Conservation (phyloP, 306 rosid species). For the Glycine tomentella region DNA sequence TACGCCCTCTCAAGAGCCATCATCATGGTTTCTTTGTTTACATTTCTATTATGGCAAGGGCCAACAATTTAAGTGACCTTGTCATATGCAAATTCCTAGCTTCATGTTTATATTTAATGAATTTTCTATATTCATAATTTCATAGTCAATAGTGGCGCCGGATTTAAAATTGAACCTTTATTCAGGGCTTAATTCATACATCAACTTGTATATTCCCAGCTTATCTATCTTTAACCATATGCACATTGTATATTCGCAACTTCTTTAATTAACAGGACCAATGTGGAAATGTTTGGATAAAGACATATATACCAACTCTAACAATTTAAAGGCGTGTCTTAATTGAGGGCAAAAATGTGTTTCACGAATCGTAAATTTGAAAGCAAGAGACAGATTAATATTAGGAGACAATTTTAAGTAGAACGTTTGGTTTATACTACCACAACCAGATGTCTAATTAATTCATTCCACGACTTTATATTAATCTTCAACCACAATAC, state of each 20-base stretch:
- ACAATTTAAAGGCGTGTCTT: neutral
- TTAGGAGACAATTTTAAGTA: constrained; percentile 6
- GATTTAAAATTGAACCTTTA: neutral
- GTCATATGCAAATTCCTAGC: neutral
- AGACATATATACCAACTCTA: too few species aligned
- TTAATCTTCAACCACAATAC: too few species aligned
- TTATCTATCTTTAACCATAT: neutral
- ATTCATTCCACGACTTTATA: neutral
- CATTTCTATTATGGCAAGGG: neutral
- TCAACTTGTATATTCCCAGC: neutral
- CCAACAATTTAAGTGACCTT: neutral
- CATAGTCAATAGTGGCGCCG: neutral
- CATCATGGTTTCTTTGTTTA: neutral
- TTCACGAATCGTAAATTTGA: constrained; percentile 23
- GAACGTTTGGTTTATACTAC: neutral
- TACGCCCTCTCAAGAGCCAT: neutral
- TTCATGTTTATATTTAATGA: neutral
- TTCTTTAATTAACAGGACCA: too few species aligned
- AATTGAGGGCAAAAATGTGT: neutral
- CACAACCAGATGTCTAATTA: constrained; percentile 8
- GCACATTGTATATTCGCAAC: neutral
- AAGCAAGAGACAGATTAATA: constrained; percentile 1
- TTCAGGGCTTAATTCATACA: too few species aligned
- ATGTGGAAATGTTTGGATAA: too few species aligned
- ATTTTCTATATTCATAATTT: neutral